These are phyloP conservation scores for Cladophialophora exuberans DNA, from an alignment of 2,329 filamentous ascomycete species.

Conservation along the genomic window DNA sequence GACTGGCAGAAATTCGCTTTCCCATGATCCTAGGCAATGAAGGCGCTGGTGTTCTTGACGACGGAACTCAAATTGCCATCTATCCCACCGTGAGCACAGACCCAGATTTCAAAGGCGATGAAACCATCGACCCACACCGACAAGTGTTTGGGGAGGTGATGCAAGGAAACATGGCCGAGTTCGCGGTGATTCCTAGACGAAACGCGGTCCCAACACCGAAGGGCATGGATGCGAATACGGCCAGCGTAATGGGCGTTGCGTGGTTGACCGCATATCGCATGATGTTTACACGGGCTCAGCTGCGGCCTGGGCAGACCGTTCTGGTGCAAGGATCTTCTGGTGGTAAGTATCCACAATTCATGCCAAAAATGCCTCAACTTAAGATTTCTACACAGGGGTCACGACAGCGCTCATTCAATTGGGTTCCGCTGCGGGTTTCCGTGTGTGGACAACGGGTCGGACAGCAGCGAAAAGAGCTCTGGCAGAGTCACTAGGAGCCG, in stretches of 20 bases:
- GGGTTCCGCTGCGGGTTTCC: conserved; percentile 23
- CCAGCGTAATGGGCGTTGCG: conserved; percentile 25
- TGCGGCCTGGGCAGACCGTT: conserved; percentile 23
- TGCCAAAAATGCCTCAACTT: background rate
- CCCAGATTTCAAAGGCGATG: conserved; percentile 25
- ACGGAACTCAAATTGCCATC: conserved; percentile 23
- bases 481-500: conserved; percentile 16
- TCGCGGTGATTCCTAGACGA: conserved; percentile 18
- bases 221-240: conserved; percentile 17
- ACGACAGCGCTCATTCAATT: conserved; percentile 26
- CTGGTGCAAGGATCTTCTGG: conserved; percentile 27
- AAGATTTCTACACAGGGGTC: conserved; percentile 14
- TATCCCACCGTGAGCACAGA: conserved; percentile 20
- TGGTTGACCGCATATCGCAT: conserved; percentile 27
- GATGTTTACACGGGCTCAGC: conserved; percentile 20
- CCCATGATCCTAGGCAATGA: conserved; percentile 28
- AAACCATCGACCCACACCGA: conserved; percentile 23
- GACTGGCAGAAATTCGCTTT: conserved; percentile 21
- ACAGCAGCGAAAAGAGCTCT: conserved; percentile 20
- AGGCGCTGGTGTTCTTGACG: conserved; percentile 23
- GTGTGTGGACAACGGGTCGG: conserved; percentile 24
- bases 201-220: conserved; percentile 21
- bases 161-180: conserved; percentile 25
- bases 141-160: conserved; percentile 23
- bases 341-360: conserved; percentile 1